Evolutionary conservation across 352 stramenopile species (phyloP).

Genomic region (Globisporangium paddicum): DNA sequence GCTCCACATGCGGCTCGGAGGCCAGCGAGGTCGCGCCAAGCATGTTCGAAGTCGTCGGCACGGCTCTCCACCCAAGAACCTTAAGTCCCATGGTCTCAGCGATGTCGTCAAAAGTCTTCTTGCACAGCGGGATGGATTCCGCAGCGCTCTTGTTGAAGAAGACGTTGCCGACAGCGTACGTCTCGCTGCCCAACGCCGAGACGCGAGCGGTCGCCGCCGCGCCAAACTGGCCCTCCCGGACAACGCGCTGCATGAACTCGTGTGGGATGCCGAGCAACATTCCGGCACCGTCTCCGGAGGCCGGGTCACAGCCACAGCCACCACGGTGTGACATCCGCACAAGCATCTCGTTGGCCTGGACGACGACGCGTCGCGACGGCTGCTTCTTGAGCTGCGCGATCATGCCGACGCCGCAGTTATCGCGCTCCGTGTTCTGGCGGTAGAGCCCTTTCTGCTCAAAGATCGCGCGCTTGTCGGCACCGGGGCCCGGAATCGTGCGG

Average conservation of each 20-base stretch:
- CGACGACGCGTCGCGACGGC: constrained; percentile 85
- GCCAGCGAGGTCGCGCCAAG: constrained; percentile 91
- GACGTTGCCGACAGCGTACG: constrained; percentile 94
- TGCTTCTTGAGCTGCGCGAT: constrained; percentile 95
- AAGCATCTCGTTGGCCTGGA: constrained; percentile 97
- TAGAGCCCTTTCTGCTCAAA: constrained; percentile 61
- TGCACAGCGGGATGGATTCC: constrained; percentile 76
- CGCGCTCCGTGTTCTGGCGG: constrained; percentile 45
- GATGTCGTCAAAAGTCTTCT: constrained; percentile 84
- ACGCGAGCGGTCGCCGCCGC: constrained; percentile 24
- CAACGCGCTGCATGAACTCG: constrained; percentile 89
- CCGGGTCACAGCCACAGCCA: constrained; percentile 94
- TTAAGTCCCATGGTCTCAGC: constrained; percentile 85
- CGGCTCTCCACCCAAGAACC: constrained; percentile 90
- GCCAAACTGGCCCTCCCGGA: constrained; percentile 74
- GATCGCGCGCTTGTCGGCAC: constrained; percentile 46
- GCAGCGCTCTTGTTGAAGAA: constrained; percentile 73
- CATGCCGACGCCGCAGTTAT: constrained; percentile 93
- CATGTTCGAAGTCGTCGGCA: constrained; percentile 93
- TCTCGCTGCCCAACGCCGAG: constrained; percentile 35
- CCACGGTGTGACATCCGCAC: constrained; percentile 95
- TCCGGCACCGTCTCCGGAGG: constrained; percentile 88
- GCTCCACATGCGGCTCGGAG: constrained; percentile 93
- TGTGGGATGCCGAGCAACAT: constrained; percentile 97
- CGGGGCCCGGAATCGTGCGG: constrained; percentile 34